Evolutionary conservation across 2,329 filamentous ascomycete species (phyloP), one percentile per base, ranked within the genome.

Genomic region (Colletotrichum acutatum): DNA sequence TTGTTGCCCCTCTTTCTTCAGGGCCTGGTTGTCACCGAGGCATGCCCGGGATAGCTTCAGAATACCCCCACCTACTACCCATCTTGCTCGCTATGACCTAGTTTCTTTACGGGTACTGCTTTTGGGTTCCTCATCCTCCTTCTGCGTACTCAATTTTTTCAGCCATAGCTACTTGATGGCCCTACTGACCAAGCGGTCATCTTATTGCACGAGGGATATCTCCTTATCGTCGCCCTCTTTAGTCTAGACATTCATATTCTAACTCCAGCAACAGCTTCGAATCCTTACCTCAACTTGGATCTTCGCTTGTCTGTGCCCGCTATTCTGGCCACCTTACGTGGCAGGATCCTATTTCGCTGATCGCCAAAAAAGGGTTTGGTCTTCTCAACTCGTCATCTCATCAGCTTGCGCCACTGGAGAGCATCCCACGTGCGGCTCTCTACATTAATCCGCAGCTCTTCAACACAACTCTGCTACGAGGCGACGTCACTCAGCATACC

Each of bases 401-500:
- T 26, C 64, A 72, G 52, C 58, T 37, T 26, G 52, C 67, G 62
- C 71, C 69, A 68, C 64, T 37, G 19, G 22, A 32, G 26, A n/a
- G 24, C 42, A 53, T 57, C 66, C 71, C 66, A 71, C 73, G 62
- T 71, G 66, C 71, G 58, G 52, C 53, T 54, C 30, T 60, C 22
- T 65, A 58, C 66, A 66, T 54, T 60, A 68, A 56, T 42, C 49
- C 19, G 32, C 37, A 60, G 56, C 42, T 22, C 28, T 65, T 62
- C 52, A 58, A 67, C 62, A 56, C 66, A 64, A 57, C 24, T 30
- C 59, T 56, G 22, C 54, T 49, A 37, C 42, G 53, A 28, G 32
- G 30, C 71, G 66, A 74, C 73, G 73, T 74, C 70, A 74, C 70
- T 34, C 57, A 42, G 60, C 60, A 49, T 66, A 71, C 59, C 60